These are phyloP conservation scores for Mucor velutinosus DNA, from an alignment of 371 early-diverging fungal genomes.

Conservation along the genomic window DNA sequence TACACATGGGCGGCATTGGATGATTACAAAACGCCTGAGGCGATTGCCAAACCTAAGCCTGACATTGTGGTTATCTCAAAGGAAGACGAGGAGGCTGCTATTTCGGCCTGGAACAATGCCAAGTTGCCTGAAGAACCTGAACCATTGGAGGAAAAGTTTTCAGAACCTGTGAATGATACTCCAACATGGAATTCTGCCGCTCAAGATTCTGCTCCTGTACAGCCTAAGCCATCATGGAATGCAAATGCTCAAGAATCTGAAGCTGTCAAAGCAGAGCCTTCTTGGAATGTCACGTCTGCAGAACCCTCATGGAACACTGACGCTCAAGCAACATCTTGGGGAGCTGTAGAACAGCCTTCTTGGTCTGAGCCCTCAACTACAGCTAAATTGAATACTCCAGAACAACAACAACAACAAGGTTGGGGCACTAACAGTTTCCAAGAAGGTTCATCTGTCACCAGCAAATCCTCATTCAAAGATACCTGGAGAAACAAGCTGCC, in stretches of 20 bases:
- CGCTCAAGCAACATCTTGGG: background rate
- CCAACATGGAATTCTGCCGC: background rate
- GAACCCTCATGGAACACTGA: background rate
- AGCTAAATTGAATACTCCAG: background rate
- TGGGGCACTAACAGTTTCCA: background rate
- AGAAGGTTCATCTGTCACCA: background rate
- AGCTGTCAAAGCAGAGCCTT: background rate
- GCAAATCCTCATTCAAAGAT: background rate
- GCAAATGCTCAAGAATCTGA: background rate
- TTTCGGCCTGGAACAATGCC: background rate
- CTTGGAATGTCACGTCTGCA: background rate
- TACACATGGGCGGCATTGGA: constrained; percentile 8
- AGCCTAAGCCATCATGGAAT: background rate
- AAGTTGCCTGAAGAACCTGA: background rate
- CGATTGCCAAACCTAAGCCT: background rate
- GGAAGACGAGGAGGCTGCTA: background rate
- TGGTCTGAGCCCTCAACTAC: background rate
- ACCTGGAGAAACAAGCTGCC: constrained; percentile 4
- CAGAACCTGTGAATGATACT: no score
- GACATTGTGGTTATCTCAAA: background rate
- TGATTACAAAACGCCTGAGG: background rate
- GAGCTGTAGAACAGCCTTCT: background rate
- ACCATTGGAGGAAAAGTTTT: background rate
- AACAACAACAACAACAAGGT: background rate
- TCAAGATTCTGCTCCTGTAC: background rate